phyloP scores from a whole-genome alignment of 1,284 basidiomycete species.

The Schizophyllum commune region DNA sequence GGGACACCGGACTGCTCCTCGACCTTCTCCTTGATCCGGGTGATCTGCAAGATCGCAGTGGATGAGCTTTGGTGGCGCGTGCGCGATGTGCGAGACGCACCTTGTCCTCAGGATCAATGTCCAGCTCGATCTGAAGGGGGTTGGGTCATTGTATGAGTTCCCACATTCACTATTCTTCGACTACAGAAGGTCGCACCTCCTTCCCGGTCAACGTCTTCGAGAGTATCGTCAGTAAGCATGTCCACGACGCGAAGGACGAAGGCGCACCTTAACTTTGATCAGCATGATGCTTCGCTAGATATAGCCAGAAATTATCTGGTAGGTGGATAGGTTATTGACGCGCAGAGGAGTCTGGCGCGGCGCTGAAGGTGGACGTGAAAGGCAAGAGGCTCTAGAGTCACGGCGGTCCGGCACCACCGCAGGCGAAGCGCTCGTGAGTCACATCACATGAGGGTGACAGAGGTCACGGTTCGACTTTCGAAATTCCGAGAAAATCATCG shows the following conservation, averaged over 20 bases:
- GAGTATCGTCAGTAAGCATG: slow-evolving; percentile 10
- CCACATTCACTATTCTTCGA: slow-evolving; percentile 5
- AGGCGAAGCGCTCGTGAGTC: background rate
- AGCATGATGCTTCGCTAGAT: slow-evolving; percentile 39
- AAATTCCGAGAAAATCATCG: no score
- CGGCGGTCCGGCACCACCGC: background rate
- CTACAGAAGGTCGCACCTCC: slow-evolving; percentile 49
- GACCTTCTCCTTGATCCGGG: slow-evolving; percentile 96
- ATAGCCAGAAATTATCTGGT: background rate
- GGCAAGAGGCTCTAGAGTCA: background rate
- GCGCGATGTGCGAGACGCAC: slow-evolving; percentile 27
- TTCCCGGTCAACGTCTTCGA: slow-evolving; percentile 85
- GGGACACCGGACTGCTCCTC: slow-evolving; percentile 99
- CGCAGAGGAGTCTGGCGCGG: no score
- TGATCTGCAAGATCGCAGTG: slow-evolving; percentile 50
- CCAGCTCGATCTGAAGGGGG: slow-evolving; percentile 77
- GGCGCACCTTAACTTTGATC: slow-evolving; percentile 75
- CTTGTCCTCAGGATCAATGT: slow-evolving; percentile 90
- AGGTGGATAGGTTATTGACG: background rate
- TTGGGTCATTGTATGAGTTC: slow-evolving; percentile 1
- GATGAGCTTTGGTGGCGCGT: background rate
- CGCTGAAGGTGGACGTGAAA: background rate
- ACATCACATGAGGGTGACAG: background rate
- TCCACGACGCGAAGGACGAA: slow-evolving; percentile 1
- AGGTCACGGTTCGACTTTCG: no score